Conservation (phyloP, 2,329 filamentous ascomycete species). For the Zymoseptoria tritici region DNA sequence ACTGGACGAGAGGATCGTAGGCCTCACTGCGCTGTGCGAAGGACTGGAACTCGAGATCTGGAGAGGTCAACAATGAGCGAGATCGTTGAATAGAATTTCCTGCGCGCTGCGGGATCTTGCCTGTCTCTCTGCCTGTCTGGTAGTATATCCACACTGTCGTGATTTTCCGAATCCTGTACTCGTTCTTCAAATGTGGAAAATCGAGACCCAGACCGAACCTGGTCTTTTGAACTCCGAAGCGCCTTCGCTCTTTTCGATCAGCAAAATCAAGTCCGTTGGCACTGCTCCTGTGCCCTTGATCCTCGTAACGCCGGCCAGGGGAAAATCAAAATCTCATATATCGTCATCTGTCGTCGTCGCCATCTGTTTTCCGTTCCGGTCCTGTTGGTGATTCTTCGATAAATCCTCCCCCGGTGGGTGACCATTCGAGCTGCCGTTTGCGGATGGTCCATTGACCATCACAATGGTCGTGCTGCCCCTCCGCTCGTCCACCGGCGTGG, state of each 20-base stretch:
- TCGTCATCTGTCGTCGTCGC: neutral
- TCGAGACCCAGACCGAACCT: neutral
- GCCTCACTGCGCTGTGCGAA: neutral
- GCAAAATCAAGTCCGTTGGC: neutral
- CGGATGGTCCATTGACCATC: neutral
- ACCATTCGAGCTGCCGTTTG: neutral
- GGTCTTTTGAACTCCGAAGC: neutral
- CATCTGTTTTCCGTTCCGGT: neutral
- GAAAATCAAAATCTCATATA: neutral
- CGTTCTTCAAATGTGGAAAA: neutral
- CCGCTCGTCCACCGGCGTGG: constrained; percentile 2
- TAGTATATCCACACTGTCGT: neutral
- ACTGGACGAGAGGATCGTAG: neutral
- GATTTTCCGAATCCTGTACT: neutral
- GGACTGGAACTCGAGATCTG: neutral
- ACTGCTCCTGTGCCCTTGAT: neutral
- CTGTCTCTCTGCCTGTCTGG: neutral
- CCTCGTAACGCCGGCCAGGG: neutral
- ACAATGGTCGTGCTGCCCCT: constrained; percentile 12
- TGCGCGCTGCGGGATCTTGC: neutral
- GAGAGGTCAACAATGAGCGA: neutral
- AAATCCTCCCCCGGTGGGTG: neutral
- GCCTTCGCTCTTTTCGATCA: neutral
- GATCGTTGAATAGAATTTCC: neutral
- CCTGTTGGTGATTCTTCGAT: neutral